These are phyloP conservation scores for Eutrema japonicum DNA, from an alignment of 345 rosid genomes.

Conservation along the genomic window DNA sequence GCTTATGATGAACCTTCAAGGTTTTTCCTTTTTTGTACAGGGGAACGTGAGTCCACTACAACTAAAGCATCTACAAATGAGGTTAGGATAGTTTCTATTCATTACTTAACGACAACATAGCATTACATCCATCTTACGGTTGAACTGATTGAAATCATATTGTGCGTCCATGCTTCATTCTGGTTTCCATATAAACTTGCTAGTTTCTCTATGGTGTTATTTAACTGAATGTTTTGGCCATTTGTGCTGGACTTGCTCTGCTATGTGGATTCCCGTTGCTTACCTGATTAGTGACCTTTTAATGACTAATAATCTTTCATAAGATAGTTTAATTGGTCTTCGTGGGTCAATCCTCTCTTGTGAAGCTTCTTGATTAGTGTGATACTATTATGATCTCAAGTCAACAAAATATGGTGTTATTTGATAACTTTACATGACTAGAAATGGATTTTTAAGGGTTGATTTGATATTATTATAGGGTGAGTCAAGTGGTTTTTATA, in stretches of 20 bases:
- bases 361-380: not conserved
- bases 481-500: no score
- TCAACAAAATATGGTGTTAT: not conserved
- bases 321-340: not conserved
- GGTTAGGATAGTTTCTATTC: conserved; percentile 22
- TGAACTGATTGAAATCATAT: not conserved
- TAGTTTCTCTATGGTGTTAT: not conserved
- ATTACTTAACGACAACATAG: not conserved
- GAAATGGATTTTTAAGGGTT: no score
- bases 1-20: conserved; percentile 30
- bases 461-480: no score
- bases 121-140: no score
- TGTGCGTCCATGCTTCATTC: not conserved
- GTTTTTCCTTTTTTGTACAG: not conserved
- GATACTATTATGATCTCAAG: conserved; percentile 1
- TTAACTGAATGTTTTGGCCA: not conserved
- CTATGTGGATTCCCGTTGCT: no score
- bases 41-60: conserved; percentile 16
- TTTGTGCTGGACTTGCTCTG: not conserved
- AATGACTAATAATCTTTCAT: no score
- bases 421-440: not conserved
- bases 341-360: not conserved
- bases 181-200: not conserved
- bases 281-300: no score
- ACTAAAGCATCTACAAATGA: conserved; percentile 1